phyloP scores from a whole-genome alignment of 208 protist genomes.

The Leishmania arabica region DNA sequence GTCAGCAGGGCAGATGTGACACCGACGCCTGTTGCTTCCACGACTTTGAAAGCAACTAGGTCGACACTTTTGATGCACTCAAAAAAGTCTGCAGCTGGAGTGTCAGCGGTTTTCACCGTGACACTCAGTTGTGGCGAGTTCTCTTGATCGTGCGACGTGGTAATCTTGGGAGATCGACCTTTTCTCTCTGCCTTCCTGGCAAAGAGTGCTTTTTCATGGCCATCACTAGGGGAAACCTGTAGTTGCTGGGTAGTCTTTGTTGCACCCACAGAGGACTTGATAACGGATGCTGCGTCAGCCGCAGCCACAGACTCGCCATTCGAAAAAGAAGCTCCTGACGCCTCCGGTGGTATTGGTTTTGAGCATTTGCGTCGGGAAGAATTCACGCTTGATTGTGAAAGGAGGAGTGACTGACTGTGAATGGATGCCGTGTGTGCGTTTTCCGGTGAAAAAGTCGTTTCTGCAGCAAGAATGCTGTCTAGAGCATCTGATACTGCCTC shows the following conservation, averaged over 20 bases:
- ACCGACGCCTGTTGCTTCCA: constrained; percentile 24
- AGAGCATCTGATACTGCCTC: constrained; percentile 34
- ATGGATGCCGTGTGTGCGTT: constrained; percentile 10
- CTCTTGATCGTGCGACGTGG: background rate
- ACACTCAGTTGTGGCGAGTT: background rate
- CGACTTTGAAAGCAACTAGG: constrained; percentile 13
- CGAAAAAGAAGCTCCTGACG: background rate
- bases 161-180: background rate
- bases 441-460: background rate
- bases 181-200: background rate
- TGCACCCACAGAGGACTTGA: background rate
- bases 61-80: background rate
- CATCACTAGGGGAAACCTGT: background rate
- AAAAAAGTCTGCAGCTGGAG: background rate
- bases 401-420: background rate
- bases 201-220: background rate
- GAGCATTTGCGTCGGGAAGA: background rate
- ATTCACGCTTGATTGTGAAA: background rate
- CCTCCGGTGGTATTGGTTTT: background rate
- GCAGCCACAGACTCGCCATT: background rate
- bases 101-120: background rate
- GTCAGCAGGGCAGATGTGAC: constrained; percentile 8
- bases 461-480: constrained; percentile 31
- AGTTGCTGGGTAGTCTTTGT: background rate
- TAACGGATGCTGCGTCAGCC: background rate